These are phyloP conservation scores for Solanum peruvianum DNA, from an alignment of 257 asterid species.

Conservation along the genomic window DNA sequence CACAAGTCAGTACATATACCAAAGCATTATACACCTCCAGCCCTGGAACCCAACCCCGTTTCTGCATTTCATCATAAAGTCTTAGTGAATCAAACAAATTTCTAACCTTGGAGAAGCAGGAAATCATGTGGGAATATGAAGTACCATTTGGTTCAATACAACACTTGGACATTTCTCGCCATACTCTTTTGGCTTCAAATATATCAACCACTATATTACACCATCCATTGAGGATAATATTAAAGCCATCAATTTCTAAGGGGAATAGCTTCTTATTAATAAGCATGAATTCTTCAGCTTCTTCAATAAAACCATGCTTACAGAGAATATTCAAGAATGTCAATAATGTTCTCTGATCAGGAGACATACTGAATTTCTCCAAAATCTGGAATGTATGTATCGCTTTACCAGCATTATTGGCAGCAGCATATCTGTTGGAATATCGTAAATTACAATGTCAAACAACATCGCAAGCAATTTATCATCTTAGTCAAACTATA, in stretches of 20 bases:
- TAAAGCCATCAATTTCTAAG: slow-evolving; percentile 59
- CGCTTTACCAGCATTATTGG: slow-evolving; percentile 56
- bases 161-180: slow-evolving; percentile 90
- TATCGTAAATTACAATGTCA: background rate
- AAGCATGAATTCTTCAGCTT: slow-evolving; percentile 84
- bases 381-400: slow-evolving; percentile 58
- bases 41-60: slow-evolving; percentile 64
- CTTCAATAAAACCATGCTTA: slow-evolving; percentile 74
- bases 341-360: slow-evolving; percentile 52
- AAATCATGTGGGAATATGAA: slow-evolving; percentile 64
- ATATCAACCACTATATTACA: slow-evolving; percentile 55
- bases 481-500: background rate
- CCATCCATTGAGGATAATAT: slow-evolving; percentile 85
- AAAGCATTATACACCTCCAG: slow-evolving; percentile 64
- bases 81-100: slow-evolving; percentile 75
- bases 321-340: slow-evolving; percentile 60
- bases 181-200: slow-evolving; percentile 74
- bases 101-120: slow-evolving; percentile 63
- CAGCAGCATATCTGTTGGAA: slow-evolving; percentile 55
- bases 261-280: slow-evolving; percentile 78
- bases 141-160: slow-evolving; percentile 62
- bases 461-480: background rate
- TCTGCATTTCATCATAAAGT: slow-evolving; percentile 84
- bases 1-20: slow-evolving; percentile 45
- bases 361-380: slow-evolving; percentile 67